phyloP scores from a whole-genome alignment of 352 stramenopile genomes.

The Globisporangium megalacanthum region DNA sequence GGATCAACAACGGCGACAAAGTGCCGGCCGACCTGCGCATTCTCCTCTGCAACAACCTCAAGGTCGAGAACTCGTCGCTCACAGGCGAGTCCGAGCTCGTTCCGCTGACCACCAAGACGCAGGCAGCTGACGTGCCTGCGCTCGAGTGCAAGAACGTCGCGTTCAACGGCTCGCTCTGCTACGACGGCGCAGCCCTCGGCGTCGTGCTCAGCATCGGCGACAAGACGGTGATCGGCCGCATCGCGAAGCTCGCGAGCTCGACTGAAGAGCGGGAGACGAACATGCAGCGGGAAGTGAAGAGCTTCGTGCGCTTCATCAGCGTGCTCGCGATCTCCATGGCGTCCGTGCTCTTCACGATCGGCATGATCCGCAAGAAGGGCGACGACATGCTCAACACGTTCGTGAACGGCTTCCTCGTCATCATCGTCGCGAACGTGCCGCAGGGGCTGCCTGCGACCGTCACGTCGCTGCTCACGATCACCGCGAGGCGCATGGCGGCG shows the following conservation, averaged over 20 bases:
- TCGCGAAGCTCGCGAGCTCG: constrained; percentile 56
- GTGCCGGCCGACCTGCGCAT: constrained; percentile 94
- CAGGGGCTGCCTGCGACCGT: constrained; percentile 91
- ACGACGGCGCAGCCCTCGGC: constrained; percentile 59
- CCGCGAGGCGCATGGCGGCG: constrained; percentile 64
- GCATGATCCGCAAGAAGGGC: constrained; percentile 27
- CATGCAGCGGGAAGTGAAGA: constrained; percentile 61
- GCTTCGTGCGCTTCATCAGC: constrained; percentile 62
- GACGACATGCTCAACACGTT: constrained; percentile 34
- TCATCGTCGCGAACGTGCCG: constrained; percentile 65
- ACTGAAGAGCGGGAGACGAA: constrained; percentile 44
- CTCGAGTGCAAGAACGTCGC: constrained; percentile 81
- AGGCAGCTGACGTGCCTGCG: constrained; percentile 73
- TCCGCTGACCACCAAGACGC: constrained; percentile 72
- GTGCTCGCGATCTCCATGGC: too few species aligned
- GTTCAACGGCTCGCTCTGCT: constrained; percentile 79
- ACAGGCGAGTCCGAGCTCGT: constrained; percentile 74
- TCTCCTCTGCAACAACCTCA: constrained; percentile 91
- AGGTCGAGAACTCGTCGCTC: constrained; percentile 84
- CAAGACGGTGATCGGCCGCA: constrained; percentile 81
- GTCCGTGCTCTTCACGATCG: constrained; percentile 27
- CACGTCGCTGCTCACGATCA: constrained; percentile 85
- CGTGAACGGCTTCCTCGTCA: constrained; percentile 42
- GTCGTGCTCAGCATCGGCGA: constrained; percentile 68
- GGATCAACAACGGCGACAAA: constrained; percentile 88